A percentile compares a stretch with the other conserved stretches of the same genome.
Evolutionary conservation across 108 stramenopile genomes (phyloP).

Genomic region (Fistulifera pelliculosa): DNA sequence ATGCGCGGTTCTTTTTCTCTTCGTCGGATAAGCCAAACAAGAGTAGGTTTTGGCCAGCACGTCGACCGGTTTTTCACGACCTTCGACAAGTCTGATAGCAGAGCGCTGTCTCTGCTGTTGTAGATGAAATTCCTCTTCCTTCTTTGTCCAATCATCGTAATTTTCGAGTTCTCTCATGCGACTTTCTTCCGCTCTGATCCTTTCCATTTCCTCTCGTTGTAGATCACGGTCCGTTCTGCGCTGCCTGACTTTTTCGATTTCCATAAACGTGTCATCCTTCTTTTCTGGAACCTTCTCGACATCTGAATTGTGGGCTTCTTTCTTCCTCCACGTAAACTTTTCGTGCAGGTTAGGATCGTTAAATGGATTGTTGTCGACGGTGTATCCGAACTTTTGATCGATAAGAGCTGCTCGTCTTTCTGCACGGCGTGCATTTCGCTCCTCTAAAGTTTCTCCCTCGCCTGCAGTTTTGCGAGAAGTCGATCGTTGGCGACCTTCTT

Average conservation of each 20-base stretch:
- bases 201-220: slow-evolving; percentile 90
- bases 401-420: slow-evolving; percentile 76
- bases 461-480: slow-evolving; percentile 56
- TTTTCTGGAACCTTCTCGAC: slow-evolving; percentile 3
- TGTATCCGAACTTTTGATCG: slow-evolving; percentile 83
- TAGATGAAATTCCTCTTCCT: slow-evolving; percentile 97
- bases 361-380: slow-evolving; percentile 97
- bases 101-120: slow-evolving; percentile 84
- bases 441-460: slow-evolving; percentile 77
- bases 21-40: slow-evolving; percentile 80
- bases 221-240: slow-evolving; percentile 85
- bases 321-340: slow-evolving; percentile 94
- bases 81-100: slow-evolving; percentile 90
- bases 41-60: slow-evolving; percentile 92
- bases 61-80: slow-evolving; percentile 92
- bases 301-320: slow-evolving; percentile 30
- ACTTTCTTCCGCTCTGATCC: slow-evolving; percentile 85
- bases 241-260: slow-evolving; percentile 93
- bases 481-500: slow-evolving; percentile 33
- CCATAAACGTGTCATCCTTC: slow-evolving; percentile 67
- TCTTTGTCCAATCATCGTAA: slow-evolving; percentile 95
- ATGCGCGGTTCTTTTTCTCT: slow-evolving; percentile 56
- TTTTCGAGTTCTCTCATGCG: slow-evolving; percentile 90
- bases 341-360: slow-evolving; percentile 94
- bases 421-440: slow-evolving; percentile 68